phyloP scores from a whole-genome alignment of 306 rosid species.

The Sesbania bispinosa region DNA sequence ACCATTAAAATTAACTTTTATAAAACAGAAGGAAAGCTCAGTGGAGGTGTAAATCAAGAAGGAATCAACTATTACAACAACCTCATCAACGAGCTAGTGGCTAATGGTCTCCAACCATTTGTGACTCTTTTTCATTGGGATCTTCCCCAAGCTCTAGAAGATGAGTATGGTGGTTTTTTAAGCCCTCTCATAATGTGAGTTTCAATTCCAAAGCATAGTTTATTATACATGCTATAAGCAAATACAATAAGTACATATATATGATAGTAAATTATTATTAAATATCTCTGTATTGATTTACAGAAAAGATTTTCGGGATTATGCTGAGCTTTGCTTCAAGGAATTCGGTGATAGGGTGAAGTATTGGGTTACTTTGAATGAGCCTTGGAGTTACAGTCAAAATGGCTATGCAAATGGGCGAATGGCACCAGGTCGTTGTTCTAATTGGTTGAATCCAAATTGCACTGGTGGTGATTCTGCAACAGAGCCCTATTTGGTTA shows the following conservation, averaged over 20 bases:
- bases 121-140: slow-evolving; percentile 72
- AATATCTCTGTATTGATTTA: not conserved
- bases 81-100: slow-evolving; percentile 49
- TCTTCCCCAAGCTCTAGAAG: slow-evolving; percentile 54
- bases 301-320: slow-evolving; percentile 30
- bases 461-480: slow-evolving; percentile 29
- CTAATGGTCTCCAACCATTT: slow-evolving; percentile 52
- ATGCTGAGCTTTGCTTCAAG: slow-evolving; percentile 29
- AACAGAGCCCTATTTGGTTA: slow-evolving; percentile 12
- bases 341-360: slow-evolving; percentile 61
- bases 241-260: not conserved
- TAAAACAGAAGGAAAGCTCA: slow-evolving; percentile 44
- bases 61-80: slow-evolving; percentile 57
- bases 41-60: slow-evolving; percentile 53
- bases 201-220: not conserved
- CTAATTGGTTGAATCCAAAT: slow-evolving; percentile 21
- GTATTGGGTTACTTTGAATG: slow-evolving; percentile 62
- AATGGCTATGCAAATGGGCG: slow-evolving; percentile 38
- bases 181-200: slow-evolving; percentile 34
- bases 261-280: too few relatives aligned
- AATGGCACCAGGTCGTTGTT: slow-evolving; percentile 36
- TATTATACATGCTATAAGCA: not conserved
- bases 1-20: not conserved
- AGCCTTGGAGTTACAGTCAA: slow-evolving; percentile 32
- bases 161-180: slow-evolving; percentile 51